These are phyloP conservation scores for Gossypium thurberi DNA, from an alignment of 345 rosid species.

Conservation along the genomic window DNA sequence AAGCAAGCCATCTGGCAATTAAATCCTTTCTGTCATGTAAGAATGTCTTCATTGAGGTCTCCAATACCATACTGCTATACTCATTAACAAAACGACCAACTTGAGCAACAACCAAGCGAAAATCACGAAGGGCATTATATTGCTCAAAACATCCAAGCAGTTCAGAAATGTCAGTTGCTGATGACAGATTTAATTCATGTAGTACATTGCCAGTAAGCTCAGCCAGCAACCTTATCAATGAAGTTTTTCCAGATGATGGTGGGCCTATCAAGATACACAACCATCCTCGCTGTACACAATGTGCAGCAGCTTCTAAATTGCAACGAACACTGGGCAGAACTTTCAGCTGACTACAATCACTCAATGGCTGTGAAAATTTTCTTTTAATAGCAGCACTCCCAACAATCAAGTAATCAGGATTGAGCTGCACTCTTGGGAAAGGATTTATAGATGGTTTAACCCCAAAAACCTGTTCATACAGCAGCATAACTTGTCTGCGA, in stretches of 20 bases:
- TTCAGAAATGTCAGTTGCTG: slow-evolving; percentile 91
- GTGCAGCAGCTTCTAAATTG: slow-evolving; percentile 76
- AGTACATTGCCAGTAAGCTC: slow-evolving; percentile 71
- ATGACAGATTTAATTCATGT: slow-evolving; percentile 76
- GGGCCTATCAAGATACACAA: slow-evolving; percentile 85
- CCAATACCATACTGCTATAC: slow-evolving; percentile 50
- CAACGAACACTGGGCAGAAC: slow-evolving; percentile 69
- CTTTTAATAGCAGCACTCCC: slow-evolving; percentile 68
- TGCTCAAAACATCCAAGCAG: slow-evolving; percentile 97
- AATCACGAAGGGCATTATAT: slow-evolving; percentile 67
- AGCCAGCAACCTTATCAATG: slow-evolving; percentile 71
- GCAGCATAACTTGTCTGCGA: slow-evolving; percentile 59
- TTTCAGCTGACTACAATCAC: slow-evolving; percentile 45
- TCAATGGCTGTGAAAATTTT: slow-evolving; percentile 32
- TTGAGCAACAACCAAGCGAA: slow-evolving; percentile 50
- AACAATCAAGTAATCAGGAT: slow-evolving; percentile 45
- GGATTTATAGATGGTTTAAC: slow-evolving; percentile 63
- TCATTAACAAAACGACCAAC: slow-evolving; percentile 58
- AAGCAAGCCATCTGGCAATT: slow-evolving; percentile 58
- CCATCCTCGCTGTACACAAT: slow-evolving; percentile 75
- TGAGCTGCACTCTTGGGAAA: slow-evolving; percentile 70
- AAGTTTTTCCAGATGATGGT: slow-evolving; percentile 89
- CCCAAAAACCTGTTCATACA: slow-evolving; percentile 69
- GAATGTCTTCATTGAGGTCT: slow-evolving; percentile 36
- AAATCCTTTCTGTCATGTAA: slow-evolving; percentile 35